phyloP scores from a whole-genome alignment of 2,329 filamentous ascomycete genomes.

The Pseudogymnoascus sp. region DNA sequence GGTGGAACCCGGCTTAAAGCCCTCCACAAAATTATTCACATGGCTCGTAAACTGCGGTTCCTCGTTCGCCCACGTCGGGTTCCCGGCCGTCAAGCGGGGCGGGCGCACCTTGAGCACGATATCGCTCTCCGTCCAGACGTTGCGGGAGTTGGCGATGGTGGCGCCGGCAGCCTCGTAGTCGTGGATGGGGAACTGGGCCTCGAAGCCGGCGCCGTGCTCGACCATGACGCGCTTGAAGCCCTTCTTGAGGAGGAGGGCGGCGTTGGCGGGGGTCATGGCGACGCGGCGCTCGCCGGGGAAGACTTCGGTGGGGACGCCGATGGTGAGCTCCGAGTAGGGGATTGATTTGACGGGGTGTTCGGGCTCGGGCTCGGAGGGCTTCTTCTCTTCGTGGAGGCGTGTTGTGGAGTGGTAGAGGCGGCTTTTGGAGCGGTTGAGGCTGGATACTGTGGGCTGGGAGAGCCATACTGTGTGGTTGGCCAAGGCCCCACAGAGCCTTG shows the following conservation, averaged over 20 bases:
- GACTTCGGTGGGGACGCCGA: conserved; percentile 75
- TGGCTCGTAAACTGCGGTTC: conserved; percentile 31
- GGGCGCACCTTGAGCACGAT: conserved; percentile 79
- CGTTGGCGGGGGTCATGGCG: conserved; percentile 77
- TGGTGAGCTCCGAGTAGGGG: conserved; percentile 63
- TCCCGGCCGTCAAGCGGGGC: conserved; percentile 41
- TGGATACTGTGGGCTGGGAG: not conserved
- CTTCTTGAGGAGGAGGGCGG: conserved; percentile 73
- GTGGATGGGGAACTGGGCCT: conserved; percentile 68
- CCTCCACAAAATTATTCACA: conserved; percentile 51
- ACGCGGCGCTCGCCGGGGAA: conserved; percentile 73
- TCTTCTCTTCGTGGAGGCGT: not conserved
- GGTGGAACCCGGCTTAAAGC: conserved; percentile 60
- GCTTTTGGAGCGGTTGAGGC: not conserved
- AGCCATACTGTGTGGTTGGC: conserved; percentile 4
- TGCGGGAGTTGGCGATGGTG: conserved; percentile 58
- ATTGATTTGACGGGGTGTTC: conserved; percentile 9
- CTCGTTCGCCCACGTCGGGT: conserved; percentile 22
- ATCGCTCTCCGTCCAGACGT: conserved; percentile 67
- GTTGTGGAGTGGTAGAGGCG: not conserved
- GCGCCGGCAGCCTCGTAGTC: conserved; percentile 73
- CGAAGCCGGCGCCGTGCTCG: conserved; percentile 69
- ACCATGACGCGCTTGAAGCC: conserved; percentile 71
- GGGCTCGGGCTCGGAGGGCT: not conserved
- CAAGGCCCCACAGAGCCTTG: conserved; percentile 5